These are phyloP conservation scores for Colletotrichum sp. DNA, from an alignment of 2,329 filamentous ascomycete genomes.

Conservation along the genomic window DNA sequence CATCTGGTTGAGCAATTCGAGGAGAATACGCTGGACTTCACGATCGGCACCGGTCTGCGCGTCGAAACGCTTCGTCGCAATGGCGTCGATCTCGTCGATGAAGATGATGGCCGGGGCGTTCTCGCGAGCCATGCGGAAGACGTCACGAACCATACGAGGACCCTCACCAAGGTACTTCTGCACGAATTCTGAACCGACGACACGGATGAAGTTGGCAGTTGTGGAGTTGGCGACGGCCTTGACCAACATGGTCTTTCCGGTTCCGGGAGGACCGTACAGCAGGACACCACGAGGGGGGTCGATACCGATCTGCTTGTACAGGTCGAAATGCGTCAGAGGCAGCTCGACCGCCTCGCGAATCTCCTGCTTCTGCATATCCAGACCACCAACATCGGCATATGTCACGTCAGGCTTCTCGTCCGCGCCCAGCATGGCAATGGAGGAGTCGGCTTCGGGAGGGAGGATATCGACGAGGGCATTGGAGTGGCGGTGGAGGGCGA, in stretches of 20 bases:
- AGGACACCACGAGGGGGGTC: conserved; percentile 96
- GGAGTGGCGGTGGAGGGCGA: conserved; percentile 96
- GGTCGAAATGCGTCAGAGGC: conserved; percentile 94
- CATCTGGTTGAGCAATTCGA: conserved; percentile 99
- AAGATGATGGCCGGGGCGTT: conserved; percentile 99
- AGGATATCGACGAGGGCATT: conserved; percentile 98
- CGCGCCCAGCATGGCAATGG: conserved; percentile 95
- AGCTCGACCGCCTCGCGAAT: conserved; percentile 97
- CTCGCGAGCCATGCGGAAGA: conserved; percentile 98
- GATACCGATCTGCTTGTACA: conserved; percentile 99
- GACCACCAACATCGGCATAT: conserved; percentile 94
- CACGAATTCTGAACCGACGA: conserved; percentile 91
- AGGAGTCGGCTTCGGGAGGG: conserved; percentile 97
- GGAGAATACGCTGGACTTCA: conserved; percentile 97
- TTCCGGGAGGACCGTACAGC: conserved; percentile 72
- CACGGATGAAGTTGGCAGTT: conserved; percentile 89
- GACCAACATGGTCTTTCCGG: conserved; percentile 87
- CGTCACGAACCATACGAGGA: conserved; percentile 97
- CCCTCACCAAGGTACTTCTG: conserved; percentile 94
- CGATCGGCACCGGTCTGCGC: conserved; percentile 97
- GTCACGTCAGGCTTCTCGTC: conserved; percentile 99
- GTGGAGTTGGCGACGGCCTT: conserved; percentile 94
- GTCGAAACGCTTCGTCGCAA: conserved; percentile 98
- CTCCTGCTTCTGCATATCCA: conserved; percentile 99
- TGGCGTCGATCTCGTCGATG: conserved; percentile 99